Evolutionary conservation across 2,329 filamentous ascomycete genomes (phyloP), one percentile per base, ranked within the genome.

Genomic region (Fusarium lateritium): DNA sequence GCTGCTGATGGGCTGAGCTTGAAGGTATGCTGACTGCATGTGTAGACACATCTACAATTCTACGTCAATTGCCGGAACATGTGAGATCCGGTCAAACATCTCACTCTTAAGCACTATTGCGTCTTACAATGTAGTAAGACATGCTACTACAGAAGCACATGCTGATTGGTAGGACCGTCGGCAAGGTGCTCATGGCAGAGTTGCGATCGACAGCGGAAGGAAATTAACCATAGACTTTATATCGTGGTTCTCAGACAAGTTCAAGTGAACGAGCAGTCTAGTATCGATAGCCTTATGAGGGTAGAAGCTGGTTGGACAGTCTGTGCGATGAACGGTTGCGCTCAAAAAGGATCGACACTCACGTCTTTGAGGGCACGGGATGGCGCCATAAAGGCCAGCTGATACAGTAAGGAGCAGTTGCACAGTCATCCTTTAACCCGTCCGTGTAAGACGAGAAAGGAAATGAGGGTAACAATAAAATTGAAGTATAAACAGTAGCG

Each of bases 281-380:
- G 59, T 60, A 50, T 52, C 53, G 49, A 67, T 73, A 56, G 63
- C 56, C 33, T 43, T 22, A 26, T 31, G 28, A 57, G 34, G 33
- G 38, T 19, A 62, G 43, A 47, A 49, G 46, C 67, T 60, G 51
- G 58, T 63, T 68, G 67, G 54, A 43, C 43, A 38, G 42, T 46
- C 26, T 51, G 21, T 39, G 44, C 46, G 54, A 49, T 43, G 56
- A 51, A 63, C 46, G 51, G 51, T 40, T 61, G 49, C 45, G 38
- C 39, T 39, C 51, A 40, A 42, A 38, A 58, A 40, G 22, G 71
- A 74, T 74, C 67, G 67, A 53, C 71, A 50, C 65, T 71, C 53
- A 43, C 57, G 66, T 39, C 59, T 69, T 70, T 58, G n/a, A 52
- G 49, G 50, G 49, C 47, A 60, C 47, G 39, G 50, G 22, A 74